Evolutionary conservation across 768 basidiomycete genomes (phyloP), one percentile per base, ranked within the genome.

Genomic region (Phaeotremella fagi): DNA sequence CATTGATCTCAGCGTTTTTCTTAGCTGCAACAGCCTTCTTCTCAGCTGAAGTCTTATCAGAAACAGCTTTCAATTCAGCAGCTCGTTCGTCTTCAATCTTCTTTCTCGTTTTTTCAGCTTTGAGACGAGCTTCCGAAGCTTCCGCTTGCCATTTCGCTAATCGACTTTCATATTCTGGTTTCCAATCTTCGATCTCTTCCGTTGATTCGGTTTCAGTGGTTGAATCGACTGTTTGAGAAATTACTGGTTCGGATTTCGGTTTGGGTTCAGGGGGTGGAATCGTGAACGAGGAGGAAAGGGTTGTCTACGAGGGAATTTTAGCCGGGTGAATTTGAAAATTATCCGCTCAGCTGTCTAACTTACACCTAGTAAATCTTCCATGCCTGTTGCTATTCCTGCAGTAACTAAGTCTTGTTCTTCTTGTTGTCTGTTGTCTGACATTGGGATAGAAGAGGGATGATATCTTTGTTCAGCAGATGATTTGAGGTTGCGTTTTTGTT

Each of bases 261-360:
- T 45, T 41, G 18, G 45, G 49, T 27, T 62, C 49, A 31, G 60
- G 59, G 53, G 59, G 66, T 24, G 55, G 61, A 47, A 55, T 47
- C 41, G 60, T 54, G 52, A 64, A 64, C 28, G 61, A 55, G 16
- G 53, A 33, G 18, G 63, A 46, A 11, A 60, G 47, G 48, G 59
- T 60, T 47, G 61, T 62, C 64, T 59, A 42, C 3, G 33, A n/a
- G 43, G n/a, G 25, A 31, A 27, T 18, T 25, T 31, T 41, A 12
- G 50, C n/a, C n/a, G n/a, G 16, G 37, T 49, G 80, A 80, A 79
- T 52, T 87, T 87, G 83, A 22, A 83, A 77, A 3, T 82, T 76
- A 20, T 89, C 80, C 67, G 81, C 81, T 27, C 88, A 55, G 18
- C 42, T 20, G 48, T 31, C 26, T 25, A 6, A 66, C 62, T 54